phyloP scores from a whole-genome alignment of 1,139 yeast genomes.

The Lizanozyma gosingica region DNA sequence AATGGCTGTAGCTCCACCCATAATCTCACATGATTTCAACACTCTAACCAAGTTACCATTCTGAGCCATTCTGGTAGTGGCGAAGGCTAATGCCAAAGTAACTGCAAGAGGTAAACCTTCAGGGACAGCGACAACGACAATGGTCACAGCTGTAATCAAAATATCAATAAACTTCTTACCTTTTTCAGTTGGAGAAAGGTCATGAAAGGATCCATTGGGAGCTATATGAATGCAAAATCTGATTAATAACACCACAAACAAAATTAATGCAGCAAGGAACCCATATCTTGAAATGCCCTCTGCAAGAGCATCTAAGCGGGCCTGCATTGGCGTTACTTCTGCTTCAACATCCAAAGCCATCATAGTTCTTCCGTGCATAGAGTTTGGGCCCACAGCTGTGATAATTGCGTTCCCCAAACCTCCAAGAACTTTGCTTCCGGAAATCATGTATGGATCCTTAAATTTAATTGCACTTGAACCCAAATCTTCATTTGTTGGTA shows the following conservation, averaged over 20 bases:
- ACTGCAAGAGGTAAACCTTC: constrained; percentile 97
- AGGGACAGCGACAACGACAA: constrained; percentile 95
- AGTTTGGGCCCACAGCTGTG: constrained; percentile 83
- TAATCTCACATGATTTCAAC: constrained; percentile 88
- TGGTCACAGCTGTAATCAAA: constrained; percentile 82
- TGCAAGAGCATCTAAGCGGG: constrained; percentile 71
- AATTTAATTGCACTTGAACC: constrained; percentile 32
- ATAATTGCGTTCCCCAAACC: constrained; percentile 85
- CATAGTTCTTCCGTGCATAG: constrained; percentile 90
- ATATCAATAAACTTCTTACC: constrained; percentile 81
- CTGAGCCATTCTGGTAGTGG: constrained; percentile 95
- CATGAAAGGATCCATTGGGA: constrained; percentile 36
- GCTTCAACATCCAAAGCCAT: constrained; percentile 62
- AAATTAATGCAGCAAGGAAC: constrained; percentile 67
- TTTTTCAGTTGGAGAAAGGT: constrained; percentile 55
- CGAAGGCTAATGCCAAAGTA: constrained; percentile 91
- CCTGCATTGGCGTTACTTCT: constrained; percentile 86
- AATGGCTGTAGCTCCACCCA: constrained; percentile 97
- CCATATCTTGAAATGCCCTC: constrained; percentile 94
- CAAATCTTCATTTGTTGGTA: constrained; percentile 39
- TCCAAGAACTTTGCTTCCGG: constrained; percentile 81
- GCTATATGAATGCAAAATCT: constrained; percentile 67
- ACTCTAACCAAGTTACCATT: constrained; percentile 96
- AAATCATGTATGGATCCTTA: constrained; percentile 74
- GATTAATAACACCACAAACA: constrained; percentile 71